A percentile compares a stretch with the other conserved stretches of the same genome.
Conservation (phyloP, 805 yeast genomes). For the Ogataea ganodermae region DNA sequence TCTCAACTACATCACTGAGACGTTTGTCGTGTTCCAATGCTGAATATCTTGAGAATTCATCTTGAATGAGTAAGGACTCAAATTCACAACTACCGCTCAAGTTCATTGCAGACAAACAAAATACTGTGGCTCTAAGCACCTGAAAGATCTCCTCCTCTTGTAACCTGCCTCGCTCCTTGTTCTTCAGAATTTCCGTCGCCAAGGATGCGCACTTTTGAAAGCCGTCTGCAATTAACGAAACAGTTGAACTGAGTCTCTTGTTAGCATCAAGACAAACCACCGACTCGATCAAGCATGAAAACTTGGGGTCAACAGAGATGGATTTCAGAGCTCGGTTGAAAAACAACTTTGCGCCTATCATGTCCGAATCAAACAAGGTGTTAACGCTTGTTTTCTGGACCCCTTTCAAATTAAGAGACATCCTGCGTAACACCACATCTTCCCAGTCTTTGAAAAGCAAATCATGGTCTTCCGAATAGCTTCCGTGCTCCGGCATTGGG, state of each 20-base stretch:
- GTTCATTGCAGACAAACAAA: slow-evolving; percentile 29
- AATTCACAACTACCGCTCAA: slow-evolving; percentile 17
- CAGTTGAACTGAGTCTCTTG: neutral
- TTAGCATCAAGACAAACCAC: slow-evolving; percentile 47
- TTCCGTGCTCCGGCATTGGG: neutral
- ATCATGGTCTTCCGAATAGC: neutral
- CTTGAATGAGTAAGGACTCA: slow-evolving; percentile 23
- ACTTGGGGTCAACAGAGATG: slow-evolving; percentile 48
- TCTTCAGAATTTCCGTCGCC: neutral
- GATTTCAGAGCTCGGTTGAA: slow-evolving; percentile 35
- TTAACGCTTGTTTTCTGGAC: neutral
- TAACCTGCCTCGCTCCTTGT: neutral
- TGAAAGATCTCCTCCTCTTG: slow-evolving; percentile 25
- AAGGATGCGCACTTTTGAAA: slow-evolving; percentile 4
- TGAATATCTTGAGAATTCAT: slow-evolving; percentile 30
- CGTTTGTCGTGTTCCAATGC: slow-evolving; percentile 31
- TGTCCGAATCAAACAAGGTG: neutral
- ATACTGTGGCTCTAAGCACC: slow-evolving; percentile 18
- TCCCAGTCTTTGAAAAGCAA: neutral
- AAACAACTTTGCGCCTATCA: slow-evolving; percentile 21
- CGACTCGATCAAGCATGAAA: slow-evolving; percentile 51
- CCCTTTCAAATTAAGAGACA: slow-evolving; percentile 9
- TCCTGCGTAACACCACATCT: slow-evolving; percentile 4
- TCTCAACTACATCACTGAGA: slow-evolving; percentile 23
- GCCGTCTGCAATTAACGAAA: neutral